Percentiles rank a stretch among this genome's conserved stretches.
Conservation (phyloP, 116 monocot genomes). For the Papilionanthe hybrid region DNA sequence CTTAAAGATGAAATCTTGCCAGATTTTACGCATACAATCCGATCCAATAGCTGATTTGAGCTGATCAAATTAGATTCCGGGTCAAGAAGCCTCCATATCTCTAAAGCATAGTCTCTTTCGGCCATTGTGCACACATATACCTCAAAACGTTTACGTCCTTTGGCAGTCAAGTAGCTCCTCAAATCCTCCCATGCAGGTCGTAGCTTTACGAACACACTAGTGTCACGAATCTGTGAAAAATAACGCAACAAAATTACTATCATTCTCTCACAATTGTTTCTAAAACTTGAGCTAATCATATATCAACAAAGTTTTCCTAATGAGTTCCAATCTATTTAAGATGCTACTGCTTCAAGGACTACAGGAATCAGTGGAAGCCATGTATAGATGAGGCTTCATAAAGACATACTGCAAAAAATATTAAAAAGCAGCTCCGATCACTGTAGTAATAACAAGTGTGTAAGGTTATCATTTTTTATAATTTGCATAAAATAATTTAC, state of each 20-base stretch:
- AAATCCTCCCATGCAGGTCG: slow-evolving; percentile 96
- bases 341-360: neutral
- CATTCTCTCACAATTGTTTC: slow-evolving; percentile 3
- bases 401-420: neutral
- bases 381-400: neutral
- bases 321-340: neutral
- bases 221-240: slow-evolving; percentile 71
- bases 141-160: slow-evolving; percentile 94
- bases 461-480: neutral
- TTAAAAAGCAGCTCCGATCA: too few species aligned
- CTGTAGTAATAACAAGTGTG: neutral
- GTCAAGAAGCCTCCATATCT: slow-evolving; percentile 99
- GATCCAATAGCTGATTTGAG: slow-evolving; percentile 55
- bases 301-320: neutral
- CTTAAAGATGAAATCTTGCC: slow-evolving; percentile 37
- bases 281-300: neutral
- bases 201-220: slow-evolving; percentile 88
- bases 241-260: slow-evolving; percentile 1
- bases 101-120: slow-evolving; percentile 94
- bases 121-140: slow-evolving; percentile 99
- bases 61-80: slow-evolving; percentile 75
- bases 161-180: slow-evolving; percentile 87
- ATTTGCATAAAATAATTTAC: too few species aligned
- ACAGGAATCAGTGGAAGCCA: neutral
- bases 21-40: slow-evolving; percentile 87